phyloP scores from a whole-genome alignment of 148 eudicot genomes.

The Spergularia marina region DNA sequence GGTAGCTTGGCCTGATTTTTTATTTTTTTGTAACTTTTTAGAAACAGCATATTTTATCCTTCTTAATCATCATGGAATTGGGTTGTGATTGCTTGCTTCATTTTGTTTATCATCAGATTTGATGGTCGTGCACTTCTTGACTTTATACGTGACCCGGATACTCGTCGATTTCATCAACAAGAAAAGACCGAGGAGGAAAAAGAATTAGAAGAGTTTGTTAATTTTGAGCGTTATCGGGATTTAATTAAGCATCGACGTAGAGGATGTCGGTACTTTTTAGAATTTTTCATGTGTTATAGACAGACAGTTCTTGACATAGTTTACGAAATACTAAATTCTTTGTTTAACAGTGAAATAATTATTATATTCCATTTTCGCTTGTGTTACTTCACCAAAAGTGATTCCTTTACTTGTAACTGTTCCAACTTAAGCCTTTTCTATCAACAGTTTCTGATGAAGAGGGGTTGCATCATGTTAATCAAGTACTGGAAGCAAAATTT shows the following conservation, averaged over 20 bases:
- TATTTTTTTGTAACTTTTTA: no score
- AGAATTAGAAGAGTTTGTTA: constrained; percentile 98
- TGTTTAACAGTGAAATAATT: constrained; percentile 13
- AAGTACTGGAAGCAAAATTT: constrained; percentile 86
- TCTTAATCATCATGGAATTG: background rate
- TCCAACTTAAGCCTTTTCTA: constrained; percentile 35
- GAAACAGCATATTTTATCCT: no score
- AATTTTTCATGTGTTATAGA: constrained; percentile 41
- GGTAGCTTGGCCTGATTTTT: constrained; percentile 38
- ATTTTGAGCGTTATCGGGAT: constrained; percentile 99
- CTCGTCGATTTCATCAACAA: constrained; percentile 56
- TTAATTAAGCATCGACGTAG: constrained; percentile 99
- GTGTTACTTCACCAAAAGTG: constrained; percentile 11
- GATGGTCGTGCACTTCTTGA: constrained; percentile 99
- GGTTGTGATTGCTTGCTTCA: constrained; percentile 11
- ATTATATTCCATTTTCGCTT: constrained; percentile 25
- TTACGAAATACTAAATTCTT: constrained; percentile 8
- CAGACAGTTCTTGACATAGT: constrained; percentile 21
- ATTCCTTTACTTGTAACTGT: constrained; percentile 20
- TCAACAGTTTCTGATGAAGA: constrained; percentile 83
- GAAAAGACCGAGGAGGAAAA: constrained; percentile 94
- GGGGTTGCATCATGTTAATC: constrained; percentile 91
- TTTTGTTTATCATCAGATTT: constrained; percentile 51
- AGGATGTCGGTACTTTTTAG: constrained; percentile 99
- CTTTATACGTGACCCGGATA: constrained; percentile 84